Evolutionary conservation across 768 basidiomycete species (phyloP), one percentile per base, ranked within the genome.

Genomic region (Lyophyllum semitale): DNA sequence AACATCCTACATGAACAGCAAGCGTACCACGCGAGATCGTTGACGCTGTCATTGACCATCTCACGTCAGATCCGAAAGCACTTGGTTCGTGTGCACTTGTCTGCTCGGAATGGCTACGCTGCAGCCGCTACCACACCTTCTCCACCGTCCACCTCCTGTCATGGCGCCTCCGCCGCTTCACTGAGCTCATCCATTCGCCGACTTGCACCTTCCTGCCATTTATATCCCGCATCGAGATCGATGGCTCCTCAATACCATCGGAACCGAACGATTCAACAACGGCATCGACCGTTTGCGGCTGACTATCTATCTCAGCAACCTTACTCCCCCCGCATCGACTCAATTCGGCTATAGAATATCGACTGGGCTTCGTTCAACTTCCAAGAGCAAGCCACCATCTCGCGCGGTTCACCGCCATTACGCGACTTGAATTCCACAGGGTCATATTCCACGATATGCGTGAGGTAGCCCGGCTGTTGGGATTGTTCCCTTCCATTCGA

Each of bases 391-490:
- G n/a, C 29, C 7, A 47, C 25, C 23, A 47, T 47, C 29, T 23
- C 45, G n/a, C n/a, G n/a, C n/a, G n/a, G n/a, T n/a, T n/a, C n/a
- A n/a, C n/a, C n/a, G n/a, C n/a, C n/a, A n/a, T n/a, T n/a, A n/a
- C n/a, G n/a, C n/a, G n/a, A n/a, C n/a, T n/a, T n/a, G n/a, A n/a
- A n/a, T n/a, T n/a, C n/a, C n/a, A n/a, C n/a, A n/a, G n/a, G n/a
- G n/a, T 47, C 45, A 51, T 60, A 15, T 72, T 72, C 56, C 68
- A 71, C 44, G 71, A 71, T 51, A 52, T 69, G 23, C 68, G 71
- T 15, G 69, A 71, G 40, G 50, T 70, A 23, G 59, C 56, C 9
- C 63, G 64, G 7, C 64, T 70, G 47, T 40, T 64, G n/a, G 53
- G 55, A 15, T 43, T 49, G 20, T 66, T 70, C 48, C 64, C 68